Base-by-base conservation (phyloP, 73 alveolate genomes). In the Paramecium tetraurelia region DNA sequence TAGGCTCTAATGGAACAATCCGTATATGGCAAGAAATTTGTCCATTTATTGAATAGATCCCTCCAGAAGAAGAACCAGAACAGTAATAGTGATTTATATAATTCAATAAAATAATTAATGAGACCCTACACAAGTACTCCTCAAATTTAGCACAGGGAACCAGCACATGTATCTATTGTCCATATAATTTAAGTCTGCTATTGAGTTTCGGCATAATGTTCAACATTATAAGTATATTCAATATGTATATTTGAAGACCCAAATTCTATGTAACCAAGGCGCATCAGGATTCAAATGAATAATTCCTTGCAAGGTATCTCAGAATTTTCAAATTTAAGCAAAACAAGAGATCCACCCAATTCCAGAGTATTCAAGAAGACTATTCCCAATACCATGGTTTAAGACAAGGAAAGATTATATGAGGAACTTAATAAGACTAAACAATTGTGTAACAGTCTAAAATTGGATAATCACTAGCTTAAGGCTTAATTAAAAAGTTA, bases 341-440 rank as follows among this genome's bases (percentile, higher is more conserved):
- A 44, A 44, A 18, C 57, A 4, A 40, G 90, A 80, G 90, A 80
- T 11, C 76, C 90, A 7, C 90, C 90, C 12, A 80, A 80, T 35
- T 80, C 90, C 1, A 80, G 90, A 27, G 90, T 44, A 46, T 80
- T 80, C 38, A 80, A 46, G 53, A 80, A 80, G 46, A 80, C 90
- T 11, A 80, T 80, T 12, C 90, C 90, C 1, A 44, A 9, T 12
- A 44, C 43, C 2, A 80, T 80, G 90, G 46, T 48, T 80, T 46
- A 80, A 41, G 90, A 80, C 43, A 80, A 46, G 76, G 90, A 80
- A 80, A 21, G 90, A 22, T 46, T 80, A 40, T 80, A 80, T 48
- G 90, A 80, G 43, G 90, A 80, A n/a, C 75, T 80, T 11, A 80
- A 46, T 80, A 80, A 80, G 38, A 44, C 90, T 2, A 80, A 80